phyloP scores from a whole-genome alignment of 345 rosid species.

The Sisymbrium irio region DNA sequence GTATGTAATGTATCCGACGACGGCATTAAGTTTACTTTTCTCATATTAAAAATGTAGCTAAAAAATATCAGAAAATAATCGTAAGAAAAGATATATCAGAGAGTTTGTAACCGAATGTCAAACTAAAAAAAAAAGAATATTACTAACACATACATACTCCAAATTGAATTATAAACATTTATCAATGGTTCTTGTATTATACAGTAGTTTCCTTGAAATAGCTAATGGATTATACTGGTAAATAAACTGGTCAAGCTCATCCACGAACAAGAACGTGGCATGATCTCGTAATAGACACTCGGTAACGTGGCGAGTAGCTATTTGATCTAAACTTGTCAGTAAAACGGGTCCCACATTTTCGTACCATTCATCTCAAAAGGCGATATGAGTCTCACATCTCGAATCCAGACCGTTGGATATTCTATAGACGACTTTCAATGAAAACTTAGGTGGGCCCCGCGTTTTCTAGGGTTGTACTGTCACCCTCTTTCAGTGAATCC shows the following conservation, averaged over 20 bases:
- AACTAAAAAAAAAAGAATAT: neutral
- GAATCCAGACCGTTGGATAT: constrained; percentile 34
- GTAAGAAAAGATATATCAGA: neutral
- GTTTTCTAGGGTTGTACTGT: constrained; percentile 25
- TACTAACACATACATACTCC: neutral
- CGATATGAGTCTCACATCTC: constrained; percentile 32
- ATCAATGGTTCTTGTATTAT: neutral
- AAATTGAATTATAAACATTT: neutral
- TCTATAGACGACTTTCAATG: constrained; percentile 21
- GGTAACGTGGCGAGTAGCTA: constrained; percentile 34
- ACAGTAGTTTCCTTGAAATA: neutral
- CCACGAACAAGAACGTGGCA: constrained; percentile 34
- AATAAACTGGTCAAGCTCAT: constrained; percentile 11
- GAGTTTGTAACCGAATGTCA: neutral
- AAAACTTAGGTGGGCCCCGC: constrained; percentile 20
- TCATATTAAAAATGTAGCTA: neutral
- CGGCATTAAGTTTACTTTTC: neutral
- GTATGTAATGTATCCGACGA: neutral
- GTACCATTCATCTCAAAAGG: constrained; percentile 38
- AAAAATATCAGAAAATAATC: neutral
- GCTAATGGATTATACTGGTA: neutral
- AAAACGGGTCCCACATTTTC: constrained; percentile 4
- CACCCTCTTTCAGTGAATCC: constrained; percentile 26
- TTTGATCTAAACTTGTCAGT: constrained; percentile 38
- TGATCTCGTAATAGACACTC: constrained; percentile 21